Conservation (phyloP, 129 eudicot genomes). For the Chrysanthemum makinoi region DNA sequence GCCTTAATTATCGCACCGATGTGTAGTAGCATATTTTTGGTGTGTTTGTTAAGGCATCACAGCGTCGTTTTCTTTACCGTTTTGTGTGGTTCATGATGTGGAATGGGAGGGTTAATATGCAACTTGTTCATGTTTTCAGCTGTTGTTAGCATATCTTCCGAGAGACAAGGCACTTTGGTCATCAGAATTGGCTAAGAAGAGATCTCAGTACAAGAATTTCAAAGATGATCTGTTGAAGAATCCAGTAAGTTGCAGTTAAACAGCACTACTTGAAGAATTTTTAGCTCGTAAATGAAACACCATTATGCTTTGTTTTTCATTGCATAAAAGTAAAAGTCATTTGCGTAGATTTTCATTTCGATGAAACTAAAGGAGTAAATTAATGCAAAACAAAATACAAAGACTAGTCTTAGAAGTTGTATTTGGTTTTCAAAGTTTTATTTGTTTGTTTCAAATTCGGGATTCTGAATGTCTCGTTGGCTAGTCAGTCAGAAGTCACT, state of each 20-base stretch:
- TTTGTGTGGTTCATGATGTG: background rate
- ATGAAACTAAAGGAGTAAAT: no score
- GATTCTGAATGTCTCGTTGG: slow-evolving; percentile 62
- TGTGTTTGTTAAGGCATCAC: no score
- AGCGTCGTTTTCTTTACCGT: background rate
- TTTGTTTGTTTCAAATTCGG: slow-evolving; percentile 18
- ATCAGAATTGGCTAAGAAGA: slow-evolving; percentile 82
- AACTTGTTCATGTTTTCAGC: slow-evolving; percentile 43
- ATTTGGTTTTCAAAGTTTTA: slow-evolving; percentile 11
- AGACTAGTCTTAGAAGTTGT: slow-evolving; percentile 15
- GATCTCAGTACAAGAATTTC: slow-evolving; percentile 83
- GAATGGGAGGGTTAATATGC: slow-evolving; percentile 14
- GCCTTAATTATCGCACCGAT: no score
- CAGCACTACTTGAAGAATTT: background rate
- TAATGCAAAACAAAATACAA: no score
- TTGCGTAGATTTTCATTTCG: no score
- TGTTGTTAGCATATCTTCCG: slow-evolving; percentile 81
- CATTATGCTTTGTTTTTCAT: background rate
- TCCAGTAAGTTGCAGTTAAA: slow-evolving; percentile 64
- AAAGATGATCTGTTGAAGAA: slow-evolving; percentile 90
- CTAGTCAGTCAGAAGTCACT: slow-evolving; percentile 95
- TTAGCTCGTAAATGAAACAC: background rate
- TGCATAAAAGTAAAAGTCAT: no score
- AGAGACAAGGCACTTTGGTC: slow-evolving; percentile 80
- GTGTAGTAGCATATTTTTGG: no score